Percentiles rank a stretch among this genome's conserved stretches.
These are phyloP conservation scores for Carnegiea gigantea DNA, from an alignment of 179 eudicot genomes.

Conservation along the genomic window DNA sequence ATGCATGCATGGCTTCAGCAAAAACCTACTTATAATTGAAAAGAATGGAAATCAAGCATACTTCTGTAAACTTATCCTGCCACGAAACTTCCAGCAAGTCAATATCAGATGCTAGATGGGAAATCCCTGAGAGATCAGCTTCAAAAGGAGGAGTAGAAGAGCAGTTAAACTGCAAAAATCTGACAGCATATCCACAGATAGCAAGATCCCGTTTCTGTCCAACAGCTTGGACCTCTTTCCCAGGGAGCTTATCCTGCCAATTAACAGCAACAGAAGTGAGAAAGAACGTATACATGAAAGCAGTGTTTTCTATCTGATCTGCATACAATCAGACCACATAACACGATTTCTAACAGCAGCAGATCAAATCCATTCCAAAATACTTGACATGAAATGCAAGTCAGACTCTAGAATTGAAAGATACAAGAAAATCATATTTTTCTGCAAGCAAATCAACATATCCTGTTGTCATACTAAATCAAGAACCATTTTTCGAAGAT, in stretches of 20 bases:
- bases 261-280: slow-evolving; percentile 6
- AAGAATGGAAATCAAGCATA: slow-evolving; percentile 33
- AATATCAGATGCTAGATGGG: slow-evolving; percentile 41
- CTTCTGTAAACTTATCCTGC: slow-evolving; percentile 74
- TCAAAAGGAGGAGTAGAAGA: slow-evolving; percentile 25
- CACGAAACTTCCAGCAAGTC: slow-evolving; percentile 44
- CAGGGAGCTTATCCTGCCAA: slow-evolving; percentile 44
- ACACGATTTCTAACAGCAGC: slow-evolving; percentile 10
- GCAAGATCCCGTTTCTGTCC: slow-evolving; percentile 35
- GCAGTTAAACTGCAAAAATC: slow-evolving; percentile 62
- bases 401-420: not conserved
- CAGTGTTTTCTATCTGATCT: not conserved
- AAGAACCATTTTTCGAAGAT: not conserved
- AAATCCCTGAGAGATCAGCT: slow-evolving; percentile 46
- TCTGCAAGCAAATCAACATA: slow-evolving; percentile 4
- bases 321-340: not conserved
- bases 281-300: slow-evolving; percentile 1
- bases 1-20: slow-evolving; percentile 15
- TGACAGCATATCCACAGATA: slow-evolving; percentile 65
- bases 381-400: not conserved
- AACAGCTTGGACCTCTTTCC: slow-evolving; percentile 34
- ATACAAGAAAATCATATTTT: not conserved
- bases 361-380: slow-evolving; percentile 9
- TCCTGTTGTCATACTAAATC: not conserved
- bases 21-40: slow-evolving; percentile 3